These are phyloP conservation scores for Trichosporon asahii DNA, from an alignment of 1,284 basidiomycete species.

Conservation along the genomic window DNA sequence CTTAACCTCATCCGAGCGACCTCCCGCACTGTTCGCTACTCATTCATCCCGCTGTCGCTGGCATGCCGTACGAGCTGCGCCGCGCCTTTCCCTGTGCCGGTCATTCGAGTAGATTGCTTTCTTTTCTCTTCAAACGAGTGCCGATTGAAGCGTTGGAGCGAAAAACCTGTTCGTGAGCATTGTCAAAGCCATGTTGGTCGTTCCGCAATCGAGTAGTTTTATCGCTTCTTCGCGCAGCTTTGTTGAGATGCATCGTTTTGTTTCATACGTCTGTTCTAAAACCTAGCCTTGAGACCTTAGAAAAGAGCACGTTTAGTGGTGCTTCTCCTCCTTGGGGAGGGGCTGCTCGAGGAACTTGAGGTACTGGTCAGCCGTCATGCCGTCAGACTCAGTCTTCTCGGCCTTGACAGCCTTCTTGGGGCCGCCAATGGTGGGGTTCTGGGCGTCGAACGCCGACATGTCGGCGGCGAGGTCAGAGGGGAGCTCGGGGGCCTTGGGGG, in stretches of 20 bases:
- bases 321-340: slow-evolving; percentile 58
- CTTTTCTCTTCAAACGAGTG: too few relatives aligned
- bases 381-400: slow-evolving; percentile 45
- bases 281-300: slow-evolving; percentile 4
- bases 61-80: too few relatives aligned
- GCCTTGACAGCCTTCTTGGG: slow-evolving; percentile 40
- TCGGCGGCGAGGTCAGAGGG: slow-evolving; percentile 77
- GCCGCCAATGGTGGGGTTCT: slow-evolving; percentile 63
- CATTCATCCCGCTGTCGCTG: too few relatives aligned
- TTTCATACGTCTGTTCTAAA: slow-evolving; percentile 4
- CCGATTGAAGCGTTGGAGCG: too few relatives aligned
- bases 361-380: slow-evolving; percentile 60
- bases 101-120: too few relatives aligned
- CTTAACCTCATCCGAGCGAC: too few relatives aligned
- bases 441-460: slow-evolving; percentile 71
- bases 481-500: slow-evolving; percentile 66
- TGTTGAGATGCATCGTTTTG: slow-evolving; percentile 7
- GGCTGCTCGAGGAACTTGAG: slow-evolving; percentile 56
- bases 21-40: too few relatives aligned
- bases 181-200: not conserved
- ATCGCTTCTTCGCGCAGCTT: slow-evolving; percentile 6
- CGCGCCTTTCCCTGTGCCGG: too few relatives aligned
- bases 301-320: slow-evolving; percentile 34
- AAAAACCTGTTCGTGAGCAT: not conserved
- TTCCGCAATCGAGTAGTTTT: not conserved